Evolutionary conservation across 2,329 filamentous ascomycete species (phyloP), one percentile per base, ranked within the genome.

Genomic region (Phaeophleospora eucalypticola): DNA sequence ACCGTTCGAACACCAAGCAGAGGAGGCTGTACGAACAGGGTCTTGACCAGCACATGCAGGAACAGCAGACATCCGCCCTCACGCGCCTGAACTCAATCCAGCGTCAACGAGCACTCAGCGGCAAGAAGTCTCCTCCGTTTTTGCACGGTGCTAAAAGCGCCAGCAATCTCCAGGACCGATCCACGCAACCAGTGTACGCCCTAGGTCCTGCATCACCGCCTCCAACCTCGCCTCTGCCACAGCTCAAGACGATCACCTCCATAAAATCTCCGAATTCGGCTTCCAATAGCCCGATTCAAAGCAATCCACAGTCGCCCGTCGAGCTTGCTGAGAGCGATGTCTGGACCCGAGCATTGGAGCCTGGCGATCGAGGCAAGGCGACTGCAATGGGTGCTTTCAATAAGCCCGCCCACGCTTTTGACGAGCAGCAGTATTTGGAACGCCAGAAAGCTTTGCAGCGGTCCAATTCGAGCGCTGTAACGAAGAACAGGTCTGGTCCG

Each of bases 381-480:
- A 94, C 88, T 0, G 86, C 87, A 1, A 73, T 83, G 67, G 81
- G 82, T 21, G 72, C 81, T 0, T 85, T 85, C 65, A 85, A 85
- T 54, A 89, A 89, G 62, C 87, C 89, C 1, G 70, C 73, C 2
- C 80, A 84, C 41, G 79, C 82, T 6, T 95, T 93, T 57, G 88
- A 95, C 59, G 90, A 96, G 61, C 81, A 84, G 16, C 86, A 88
- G 60, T 96, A 88, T 60, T 80, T 87, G 4, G 85, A 94, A 62
- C 81, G 89, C 36, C 86, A 95, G 61, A 72, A 87, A 39, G 86
- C 89, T 64, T 80, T 95, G 65, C 86, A 91, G 53, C 80, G 86
- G 40, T 61, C 63, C 7, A 54, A 55, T 6, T 65, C 63, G 4
- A 58, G 42, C 21, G 49, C 53, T 16, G 54, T 44, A 9, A 40